Evolutionary conservation across 306 rosid species (phyloP), one percentile per base, ranked within the genome.

Genomic region (Comarum palustre): DNA sequence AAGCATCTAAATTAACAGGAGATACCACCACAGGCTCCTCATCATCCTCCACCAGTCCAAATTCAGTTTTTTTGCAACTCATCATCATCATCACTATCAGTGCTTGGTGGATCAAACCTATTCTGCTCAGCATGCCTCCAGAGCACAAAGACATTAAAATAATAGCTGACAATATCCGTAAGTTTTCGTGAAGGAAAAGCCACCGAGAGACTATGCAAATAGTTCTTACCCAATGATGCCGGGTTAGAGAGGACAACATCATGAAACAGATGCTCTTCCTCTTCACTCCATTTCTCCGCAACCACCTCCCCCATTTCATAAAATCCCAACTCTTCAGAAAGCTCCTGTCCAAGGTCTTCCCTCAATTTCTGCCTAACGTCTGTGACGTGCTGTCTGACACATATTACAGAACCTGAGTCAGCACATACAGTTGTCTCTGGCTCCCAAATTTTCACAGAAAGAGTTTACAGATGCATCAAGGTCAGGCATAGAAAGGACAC

Each of bases 231-330:
- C 70, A 73, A 20, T 48, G 87, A 76, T 27, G 36, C 74, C 47
- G 81, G 84, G 80, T 80, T 79, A 73, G 81, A 55, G 22, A 31
- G 64, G 16, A 83, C 71, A 39, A 77, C 74, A 47, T 83, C 64
- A 42, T 47, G 77, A 70, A 80, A 83, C 36, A 58, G 48, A 15
- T 8, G 72, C 50, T 80, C 84, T 64, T 83, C 87, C 66, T 83
- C 84, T 67, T 61, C 57, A 22, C 74, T 68, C 82, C 84, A 80
- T 38, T 60, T 73, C 27, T 50, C 52, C 1, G 77, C 68, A 69
- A 83, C 76, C 75, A 67, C 77, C 68, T 82, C 85, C 48, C 85
- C 86, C 78, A 82, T 82, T 57, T 82, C 83, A 71, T 61, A 66
- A 15, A 82, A 78, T 14, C 86, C 83, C 60, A 78, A 71, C 73